Conservation (phyloP, 495 filamentous ascomycete genomes). For the Aspergillus ostianus region DNA sequence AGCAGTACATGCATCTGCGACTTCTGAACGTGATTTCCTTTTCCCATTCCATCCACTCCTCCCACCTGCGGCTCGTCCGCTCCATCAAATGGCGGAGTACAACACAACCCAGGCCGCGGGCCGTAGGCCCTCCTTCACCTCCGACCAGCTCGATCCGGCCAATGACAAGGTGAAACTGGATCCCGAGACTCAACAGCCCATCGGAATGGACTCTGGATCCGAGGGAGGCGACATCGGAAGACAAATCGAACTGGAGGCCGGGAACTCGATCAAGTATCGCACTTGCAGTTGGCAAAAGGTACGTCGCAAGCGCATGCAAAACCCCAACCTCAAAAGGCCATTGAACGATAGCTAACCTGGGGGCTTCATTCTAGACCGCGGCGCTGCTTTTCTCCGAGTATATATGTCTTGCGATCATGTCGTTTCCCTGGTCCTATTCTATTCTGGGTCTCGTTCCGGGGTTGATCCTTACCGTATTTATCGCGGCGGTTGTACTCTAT, state of each 20-base stretch:
- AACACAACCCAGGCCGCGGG: constrained; percentile 22
- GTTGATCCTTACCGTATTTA: constrained; percentile 74
- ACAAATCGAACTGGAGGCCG: constrained; percentile 76
- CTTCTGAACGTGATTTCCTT: constrained; percentile 22
- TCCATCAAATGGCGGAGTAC: constrained; percentile 43
- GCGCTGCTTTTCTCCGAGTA: constrained; percentile 88
- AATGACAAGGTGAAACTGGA: constrained; percentile 35
- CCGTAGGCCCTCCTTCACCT: constrained; percentile 24
- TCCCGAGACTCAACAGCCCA: constrained; percentile 30
- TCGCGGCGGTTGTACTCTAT: constrained; percentile 74
- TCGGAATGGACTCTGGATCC: constrained; percentile 29
- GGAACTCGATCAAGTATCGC: constrained; percentile 78
- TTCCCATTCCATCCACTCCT: constrained; percentile 32
- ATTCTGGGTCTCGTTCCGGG: constrained; percentile 83
- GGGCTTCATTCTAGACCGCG: constrained; percentile 57
- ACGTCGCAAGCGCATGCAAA: background rate
- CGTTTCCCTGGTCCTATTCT: constrained; percentile 87
- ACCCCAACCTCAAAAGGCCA: too few relatives aligned
- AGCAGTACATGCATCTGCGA: constrained; percentile 41
- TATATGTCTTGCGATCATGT: constrained; percentile 93
- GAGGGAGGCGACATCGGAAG: constrained; percentile 55
- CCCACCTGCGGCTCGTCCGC: constrained; percentile 40
- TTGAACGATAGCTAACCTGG: background rate
- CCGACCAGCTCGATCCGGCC: constrained; percentile 26
- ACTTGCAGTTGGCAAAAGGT: constrained; percentile 93